Evolutionary conservation across 2,329 filamentous ascomycete species (phyloP).

Genomic region (Penicillium palitans): DNA sequence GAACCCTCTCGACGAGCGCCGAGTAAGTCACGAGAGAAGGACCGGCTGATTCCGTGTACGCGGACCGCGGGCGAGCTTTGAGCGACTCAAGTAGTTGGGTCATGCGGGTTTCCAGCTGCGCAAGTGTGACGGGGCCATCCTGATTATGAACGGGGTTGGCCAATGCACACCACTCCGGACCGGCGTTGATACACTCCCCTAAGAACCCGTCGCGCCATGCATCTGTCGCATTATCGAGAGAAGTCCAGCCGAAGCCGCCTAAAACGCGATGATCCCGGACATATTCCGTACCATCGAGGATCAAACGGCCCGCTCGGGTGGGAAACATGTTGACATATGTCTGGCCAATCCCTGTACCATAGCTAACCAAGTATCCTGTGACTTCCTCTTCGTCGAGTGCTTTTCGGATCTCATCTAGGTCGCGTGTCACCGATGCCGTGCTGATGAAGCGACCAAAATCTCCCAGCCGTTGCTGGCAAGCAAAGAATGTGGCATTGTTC

Average conservation of each 20-base stretch:
- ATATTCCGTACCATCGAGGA: slow-evolving; percentile 20
- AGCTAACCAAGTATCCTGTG: slow-evolving; percentile 19
- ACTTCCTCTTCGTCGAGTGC: slow-evolving; percentile 16
- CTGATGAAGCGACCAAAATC: slow-evolving; percentile 21
- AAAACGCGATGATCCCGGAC: slow-evolving; percentile 16
- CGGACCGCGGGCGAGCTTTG: slow-evolving; percentile 12
- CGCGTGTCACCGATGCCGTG: slow-evolving; percentile 18
- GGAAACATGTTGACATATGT: slow-evolving; percentile 24
- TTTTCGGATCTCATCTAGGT: slow-evolving; percentile 21
- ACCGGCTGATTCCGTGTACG: slow-evolving; percentile 14
- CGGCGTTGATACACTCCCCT: slow-evolving; percentile 18
- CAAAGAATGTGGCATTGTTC: slow-evolving; percentile 20
- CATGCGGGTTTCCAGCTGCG: slow-evolving; percentile 15
- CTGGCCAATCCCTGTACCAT: slow-evolving; percentile 21
- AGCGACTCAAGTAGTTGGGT: slow-evolving; percentile 8
- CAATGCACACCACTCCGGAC: slow-evolving; percentile 17
- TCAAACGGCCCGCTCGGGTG: slow-evolving; percentile 14
- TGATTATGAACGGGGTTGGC: slow-evolving; percentile 5
- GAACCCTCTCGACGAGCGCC: slow-evolving; percentile 9
- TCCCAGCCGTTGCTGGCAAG: slow-evolving; percentile 17
- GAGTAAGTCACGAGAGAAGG: slow-evolving; percentile 20
- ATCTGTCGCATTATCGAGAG: slow-evolving; percentile 19
- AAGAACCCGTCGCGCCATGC: slow-evolving; percentile 20
- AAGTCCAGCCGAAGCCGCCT: slow-evolving; percentile 20
- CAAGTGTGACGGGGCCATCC: slow-evolving; percentile 5